A percentile compares a stretch with the other conserved stretches of the same genome.
These are phyloP conservation scores for Diplosphaera chodatii DNA, from an alignment of 139 green algal species.

Conservation along the genomic window DNA sequence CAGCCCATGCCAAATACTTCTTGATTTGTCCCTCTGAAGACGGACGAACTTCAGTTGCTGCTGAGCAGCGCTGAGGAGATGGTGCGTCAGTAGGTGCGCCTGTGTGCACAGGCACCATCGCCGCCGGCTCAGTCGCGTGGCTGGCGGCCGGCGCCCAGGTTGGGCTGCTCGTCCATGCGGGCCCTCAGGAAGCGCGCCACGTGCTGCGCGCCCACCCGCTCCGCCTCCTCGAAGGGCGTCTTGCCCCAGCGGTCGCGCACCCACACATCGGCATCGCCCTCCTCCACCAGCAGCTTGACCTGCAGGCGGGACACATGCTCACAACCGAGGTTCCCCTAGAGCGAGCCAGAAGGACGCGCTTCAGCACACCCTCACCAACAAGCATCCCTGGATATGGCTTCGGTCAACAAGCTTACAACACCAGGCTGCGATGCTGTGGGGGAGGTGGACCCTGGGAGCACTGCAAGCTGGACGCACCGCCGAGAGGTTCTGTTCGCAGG, in stretches of 20 bases:
- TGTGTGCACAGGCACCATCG: not conserved
- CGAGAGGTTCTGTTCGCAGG: conserved; percentile 44
- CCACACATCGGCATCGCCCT: conserved; percentile 15
- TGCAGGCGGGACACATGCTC: not conserved
- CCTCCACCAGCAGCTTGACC: conserved; percentile 21
- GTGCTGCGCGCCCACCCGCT: not conserved
- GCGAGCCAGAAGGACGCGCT: no score
- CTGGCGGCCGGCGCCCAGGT: not conserved
- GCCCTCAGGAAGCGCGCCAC: not conserved
- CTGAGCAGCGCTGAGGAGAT: no score
- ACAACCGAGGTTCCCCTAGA: no score
- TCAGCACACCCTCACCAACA: no score
- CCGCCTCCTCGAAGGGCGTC: conserved; percentile 17
- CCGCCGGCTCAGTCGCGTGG: not conserved
- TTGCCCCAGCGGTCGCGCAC: conserved; percentile 19
- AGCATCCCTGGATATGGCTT: no score
- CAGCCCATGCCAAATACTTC: no score
- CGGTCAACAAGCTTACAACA: no score
- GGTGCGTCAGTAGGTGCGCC: no score
- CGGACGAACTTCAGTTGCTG: no score
- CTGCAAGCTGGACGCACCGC: conserved; percentile 19
- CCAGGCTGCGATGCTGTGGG: no score
- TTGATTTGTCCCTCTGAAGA: no score
- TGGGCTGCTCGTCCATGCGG: not conserved
- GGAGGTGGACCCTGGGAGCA: not conserved